Evolutionary conservation across 441 rosid species (phyloP).

Genomic region (Hura crepitans): DNA sequence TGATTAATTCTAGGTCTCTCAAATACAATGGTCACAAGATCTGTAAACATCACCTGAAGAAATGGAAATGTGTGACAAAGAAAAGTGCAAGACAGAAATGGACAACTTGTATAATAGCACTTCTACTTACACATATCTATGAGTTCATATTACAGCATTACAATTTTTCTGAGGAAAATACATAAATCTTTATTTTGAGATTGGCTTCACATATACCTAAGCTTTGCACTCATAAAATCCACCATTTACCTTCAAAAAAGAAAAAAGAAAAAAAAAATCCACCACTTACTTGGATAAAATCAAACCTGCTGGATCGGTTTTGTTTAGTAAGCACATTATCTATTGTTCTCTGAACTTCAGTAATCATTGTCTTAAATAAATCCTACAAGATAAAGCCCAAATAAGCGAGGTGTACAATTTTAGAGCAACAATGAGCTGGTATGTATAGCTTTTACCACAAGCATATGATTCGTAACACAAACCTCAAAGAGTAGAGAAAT

Average conservation of each 20-base stretch:
- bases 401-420: neutral
- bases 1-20: neutral
- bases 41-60: neutral
- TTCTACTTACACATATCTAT: neutral
- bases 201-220: neutral
- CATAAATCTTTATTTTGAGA: neutral
- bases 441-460: constrained; percentile 12
- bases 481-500: constrained; percentile 97
- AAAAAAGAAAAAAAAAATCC: too few relatives aligned
- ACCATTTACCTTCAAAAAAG: too few relatives aligned
- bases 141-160: neutral
- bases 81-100: neutral
- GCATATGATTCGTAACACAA: constrained; percentile 19
- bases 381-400: constrained; percentile 43
- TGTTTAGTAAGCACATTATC: constrained; percentile 44
- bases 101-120: neutral
- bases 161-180: neutral
- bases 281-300: constrained; percentile 52
- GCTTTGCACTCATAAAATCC: neutral
- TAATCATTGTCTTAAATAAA: constrained; percentile 78
- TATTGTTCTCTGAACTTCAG: constrained; percentile 45
- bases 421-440: neutral
- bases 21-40: neutral
- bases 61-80: neutral
- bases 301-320: constrained; percentile 57